Conservation (phyloP, 2,329 filamentous ascomycete species). For the Cadophora luteo-olivacea region DNA sequence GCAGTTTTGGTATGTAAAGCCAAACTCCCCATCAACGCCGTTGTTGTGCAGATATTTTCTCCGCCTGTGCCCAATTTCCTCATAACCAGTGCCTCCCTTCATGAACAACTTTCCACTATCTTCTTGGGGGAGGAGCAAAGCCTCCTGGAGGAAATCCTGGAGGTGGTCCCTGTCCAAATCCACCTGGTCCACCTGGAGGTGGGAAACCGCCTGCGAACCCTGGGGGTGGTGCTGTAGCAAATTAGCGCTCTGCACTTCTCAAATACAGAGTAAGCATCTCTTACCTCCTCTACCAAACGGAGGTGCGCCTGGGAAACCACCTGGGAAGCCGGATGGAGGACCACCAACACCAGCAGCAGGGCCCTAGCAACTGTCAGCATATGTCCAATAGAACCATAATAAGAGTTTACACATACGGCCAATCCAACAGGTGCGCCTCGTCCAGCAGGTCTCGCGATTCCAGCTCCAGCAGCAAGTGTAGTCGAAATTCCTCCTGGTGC, state of each 20-base stretch:
- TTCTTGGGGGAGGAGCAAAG: constrained; percentile 39
- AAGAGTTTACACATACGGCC: constrained; percentile 60
- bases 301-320: constrained; percentile 43
- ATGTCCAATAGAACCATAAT: constrained; percentile 23
- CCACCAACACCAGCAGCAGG: constrained; percentile 88
- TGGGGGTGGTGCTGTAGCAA: constrained; percentile 43
- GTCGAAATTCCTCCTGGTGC: constrained; percentile 69
- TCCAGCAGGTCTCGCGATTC: constrained; percentile 89
- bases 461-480: constrained; percentile 81
- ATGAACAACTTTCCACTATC: constrained; percentile 34
- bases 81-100: constrained; percentile 19
- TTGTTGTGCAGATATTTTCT: constrained; percentile 40
- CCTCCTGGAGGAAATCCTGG: constrained; percentile 50
- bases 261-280: constrained; percentile 41
- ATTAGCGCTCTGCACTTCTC: constrained; percentile 17
- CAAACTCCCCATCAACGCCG: constrained; percentile 45
- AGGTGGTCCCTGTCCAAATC: constrained; percentile 60
- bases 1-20: constrained; percentile 42
- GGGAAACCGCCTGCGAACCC: constrained; percentile 49
- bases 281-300: constrained; percentile 61
- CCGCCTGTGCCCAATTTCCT: constrained; percentile 29
- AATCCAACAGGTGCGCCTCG: constrained; percentile 83
- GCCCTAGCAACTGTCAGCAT: constrained; percentile 55
- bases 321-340: constrained; percentile 56
- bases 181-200: constrained; percentile 49